Base-by-base conservation (phyloP, 108 stramenopile species). In the Nitzschia palea region DNA sequence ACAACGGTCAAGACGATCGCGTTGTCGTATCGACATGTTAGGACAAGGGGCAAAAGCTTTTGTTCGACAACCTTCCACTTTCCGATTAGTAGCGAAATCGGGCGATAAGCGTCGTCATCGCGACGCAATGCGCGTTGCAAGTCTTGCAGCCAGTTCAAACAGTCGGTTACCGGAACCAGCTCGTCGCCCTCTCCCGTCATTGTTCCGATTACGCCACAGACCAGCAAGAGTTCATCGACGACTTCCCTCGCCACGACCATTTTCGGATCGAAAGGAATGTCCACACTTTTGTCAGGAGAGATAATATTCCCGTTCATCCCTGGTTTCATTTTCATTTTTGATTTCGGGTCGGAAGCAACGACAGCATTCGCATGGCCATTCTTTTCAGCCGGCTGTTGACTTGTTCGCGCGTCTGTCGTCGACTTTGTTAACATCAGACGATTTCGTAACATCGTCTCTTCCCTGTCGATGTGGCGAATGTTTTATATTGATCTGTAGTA, bases 91-190 rank as follows among this genome's bases (percentile, higher is more conserved):
- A 91, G 65, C 12, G 83, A 81, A 44, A 95, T 87, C 42, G 91
- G 90, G 26, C 94, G 86, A 42, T 78, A 87, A 14, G 62, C 32
- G 44, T 95, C 94, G 33, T 91, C 84, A 74, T 92, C 90, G 3
- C 91, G 86, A 37, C 91, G 82, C 36, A 95, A 58, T 17, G 88
- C 89, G 14, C 91, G 88, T 55, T 95, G 94, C 47, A 95, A 61
- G 78, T 95, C 90, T 55, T 95, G 90, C 22, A 91, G 72, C 93
- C 89, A 91, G 59, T 89, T 88, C 32, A 91, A 68, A 70, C 93
- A 91, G 62, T 94, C 90, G 20, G 79, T 77, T 18, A 91, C 89
- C 3, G 89, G 93, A 44, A 94, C 84, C 43, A 94, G 58, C 28
- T 80, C 56, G 20, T 72, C 43, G 30, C 57, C 70, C 34, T 62